Conservation (phyloP, 2,329 filamentous ascomycete genomes). For the Boeremia lycopersici region DNA sequence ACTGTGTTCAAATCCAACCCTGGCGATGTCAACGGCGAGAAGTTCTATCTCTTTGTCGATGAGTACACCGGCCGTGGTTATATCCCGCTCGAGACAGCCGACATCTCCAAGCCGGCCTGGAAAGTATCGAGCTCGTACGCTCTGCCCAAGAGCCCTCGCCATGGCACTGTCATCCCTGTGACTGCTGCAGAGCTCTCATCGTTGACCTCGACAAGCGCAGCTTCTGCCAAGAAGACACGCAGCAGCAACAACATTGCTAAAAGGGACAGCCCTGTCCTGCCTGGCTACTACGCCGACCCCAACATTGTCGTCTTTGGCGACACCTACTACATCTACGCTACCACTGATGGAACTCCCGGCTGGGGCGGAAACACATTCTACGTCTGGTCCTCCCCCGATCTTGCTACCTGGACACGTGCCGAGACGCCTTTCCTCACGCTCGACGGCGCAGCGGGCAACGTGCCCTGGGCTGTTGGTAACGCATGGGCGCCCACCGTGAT, state of each 20-base stretch:
- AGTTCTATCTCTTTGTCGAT: conserved; percentile 63
- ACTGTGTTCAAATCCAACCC: conserved; percentile 60
- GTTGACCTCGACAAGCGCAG: conserved; percentile 29
- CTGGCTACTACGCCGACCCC: conserved; percentile 35
- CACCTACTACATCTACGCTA: conserved; percentile 37
- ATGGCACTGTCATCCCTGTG: conserved; percentile 61
- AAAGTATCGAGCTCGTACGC: conserved; percentile 54
- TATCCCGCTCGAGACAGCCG: conserved; percentile 58
- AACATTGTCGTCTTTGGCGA: conserved; percentile 35
- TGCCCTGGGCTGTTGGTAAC: conserved; percentile 36
- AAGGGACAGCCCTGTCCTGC: conserved; percentile 29
- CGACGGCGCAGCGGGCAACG: conserved; percentile 35
- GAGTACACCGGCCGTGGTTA: conserved; percentile 60
- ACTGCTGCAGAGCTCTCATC: conserved; percentile 54
- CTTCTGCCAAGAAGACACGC: neutral
- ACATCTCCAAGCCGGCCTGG: conserved; percentile 59
- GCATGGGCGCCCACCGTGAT: conserved; percentile 40
- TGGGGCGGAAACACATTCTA: conserved; percentile 39
- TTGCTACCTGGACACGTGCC: conserved; percentile 33
- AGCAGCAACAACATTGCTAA: neutral
- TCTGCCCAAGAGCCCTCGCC: conserved; percentile 58
- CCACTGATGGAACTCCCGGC: conserved; percentile 33
- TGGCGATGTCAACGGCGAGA: conserved; percentile 57
- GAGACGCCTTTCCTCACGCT: conserved; percentile 32
- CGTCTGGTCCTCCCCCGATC: conserved; percentile 34